These are phyloP conservation scores for Aurifilum marmelostoma DNA, from an alignment of 2,329 filamentous ascomycete species.

Conservation along the genomic window DNA sequence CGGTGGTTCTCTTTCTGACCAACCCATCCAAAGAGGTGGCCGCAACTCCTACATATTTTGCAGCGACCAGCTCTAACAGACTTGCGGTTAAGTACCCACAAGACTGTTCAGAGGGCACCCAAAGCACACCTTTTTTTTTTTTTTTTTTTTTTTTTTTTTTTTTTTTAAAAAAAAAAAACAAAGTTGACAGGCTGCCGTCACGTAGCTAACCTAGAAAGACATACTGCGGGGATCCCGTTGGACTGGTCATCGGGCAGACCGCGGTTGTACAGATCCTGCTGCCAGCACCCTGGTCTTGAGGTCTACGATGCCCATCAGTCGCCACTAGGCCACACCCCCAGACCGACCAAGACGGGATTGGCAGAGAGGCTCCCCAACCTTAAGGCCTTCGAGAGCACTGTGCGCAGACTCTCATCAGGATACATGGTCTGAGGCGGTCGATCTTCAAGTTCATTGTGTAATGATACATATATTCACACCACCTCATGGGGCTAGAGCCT, in stretches of 20 bases:
- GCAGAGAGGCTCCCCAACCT: neutral
- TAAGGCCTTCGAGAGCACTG: neutral
- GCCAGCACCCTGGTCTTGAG: neutral
- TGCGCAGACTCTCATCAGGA: neutral
- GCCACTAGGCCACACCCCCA: conserved; percentile 1
- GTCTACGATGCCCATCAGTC: neutral
- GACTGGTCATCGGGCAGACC: neutral
- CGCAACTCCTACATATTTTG: conserved; percentile 17
- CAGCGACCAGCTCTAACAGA: neutral
- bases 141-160: neutral
- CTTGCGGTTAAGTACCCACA: neutral
- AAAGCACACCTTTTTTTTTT: neutral
- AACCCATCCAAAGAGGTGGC: conserved; percentile 7
- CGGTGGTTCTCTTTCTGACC: neutral
- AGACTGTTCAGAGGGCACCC: neutral
- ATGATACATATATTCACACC: neutral
- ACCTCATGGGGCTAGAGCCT: conserved; percentile 24
- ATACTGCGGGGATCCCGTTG: neutral
- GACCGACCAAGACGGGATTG: neutral
- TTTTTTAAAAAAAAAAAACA: too few species aligned
- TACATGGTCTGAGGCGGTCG: neutral
- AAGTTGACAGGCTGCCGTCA: neutral
- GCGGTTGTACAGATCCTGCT: neutral
- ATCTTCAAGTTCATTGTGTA: neutral
- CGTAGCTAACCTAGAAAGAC: neutral